phyloP scores from a whole-genome alignment of 2,329 filamentous ascomycete species.

The Stemphylium vesicarium region DNA sequence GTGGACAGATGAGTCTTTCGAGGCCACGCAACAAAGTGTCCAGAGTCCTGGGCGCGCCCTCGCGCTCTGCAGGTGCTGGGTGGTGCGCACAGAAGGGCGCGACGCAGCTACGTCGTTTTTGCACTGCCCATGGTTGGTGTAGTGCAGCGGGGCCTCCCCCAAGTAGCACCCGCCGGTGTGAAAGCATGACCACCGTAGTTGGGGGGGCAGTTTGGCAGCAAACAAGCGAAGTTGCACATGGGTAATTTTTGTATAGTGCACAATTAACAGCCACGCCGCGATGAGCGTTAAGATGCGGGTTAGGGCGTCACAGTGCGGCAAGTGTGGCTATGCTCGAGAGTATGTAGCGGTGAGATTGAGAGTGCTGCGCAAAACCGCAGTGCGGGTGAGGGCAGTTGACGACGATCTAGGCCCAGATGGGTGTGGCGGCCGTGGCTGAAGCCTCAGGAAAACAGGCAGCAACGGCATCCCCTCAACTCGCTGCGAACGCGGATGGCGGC shows the following conservation, averaged over 20 bases:
- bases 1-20: slow-evolving; percentile 29
- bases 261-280: slow-evolving; percentile 18
- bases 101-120: background rate
- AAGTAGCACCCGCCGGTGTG: slow-evolving; percentile 17
- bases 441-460: slow-evolving; percentile 26
- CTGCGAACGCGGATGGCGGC: slow-evolving; percentile 26
- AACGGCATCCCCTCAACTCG: slow-evolving; percentile 17
- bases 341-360: slow-evolving; percentile 30
- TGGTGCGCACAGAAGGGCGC: slow-evolving; percentile 19
- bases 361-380: slow-evolving; percentile 25
- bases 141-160: background rate
- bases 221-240: slow-evolving; percentile 11
- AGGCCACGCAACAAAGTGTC: slow-evolving; percentile 12
- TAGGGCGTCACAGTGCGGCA: background rate
- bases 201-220: slow-evolving; percentile 6
- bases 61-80: slow-evolving; percentile 7
- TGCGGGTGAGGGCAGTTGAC: slow-evolving; percentile 14
- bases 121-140: slow-evolving; percentile 8
- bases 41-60: slow-evolving; percentile 7
- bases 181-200: background rate
- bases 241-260: background rate
- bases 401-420: slow-evolving; percentile 11
- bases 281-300: slow-evolving; percentile 17
- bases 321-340: slow-evolving; percentile 32
- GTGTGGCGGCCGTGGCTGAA: slow-evolving; percentile 29